These are phyloP conservation scores for Calonectria hongkongensis DNA, from an alignment of 2,329 filamentous ascomycete species.

Conservation along the genomic window DNA sequence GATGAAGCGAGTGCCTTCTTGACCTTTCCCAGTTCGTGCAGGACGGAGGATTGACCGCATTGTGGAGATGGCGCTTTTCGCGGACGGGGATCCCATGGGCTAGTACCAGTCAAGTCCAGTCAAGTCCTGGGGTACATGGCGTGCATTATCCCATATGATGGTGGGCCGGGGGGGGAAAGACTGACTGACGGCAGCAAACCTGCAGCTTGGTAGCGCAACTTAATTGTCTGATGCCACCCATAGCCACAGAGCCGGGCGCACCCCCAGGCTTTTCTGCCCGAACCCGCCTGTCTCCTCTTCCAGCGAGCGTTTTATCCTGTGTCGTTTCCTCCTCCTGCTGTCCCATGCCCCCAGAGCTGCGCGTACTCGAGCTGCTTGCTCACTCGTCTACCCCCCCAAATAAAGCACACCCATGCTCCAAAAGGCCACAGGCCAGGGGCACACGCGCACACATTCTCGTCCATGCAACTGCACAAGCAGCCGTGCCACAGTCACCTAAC, in stretches of 20 bases:
- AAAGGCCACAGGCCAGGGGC: constrained; percentile 3
- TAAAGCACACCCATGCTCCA: background rate
- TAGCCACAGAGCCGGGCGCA: constrained; percentile 23
- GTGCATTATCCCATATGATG: constrained; percentile 12
- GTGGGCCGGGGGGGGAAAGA: constrained; percentile 4
- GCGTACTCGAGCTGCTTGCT: background rate
- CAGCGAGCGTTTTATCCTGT: constrained; percentile 19
- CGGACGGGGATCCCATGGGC: constrained; percentile 36
- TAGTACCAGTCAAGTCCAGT: constrained; percentile 18
- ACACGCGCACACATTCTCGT: constrained; percentile 13
- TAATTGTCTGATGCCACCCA: constrained; percentile 26
- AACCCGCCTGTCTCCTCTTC: background rate
- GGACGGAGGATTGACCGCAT: constrained; percentile 21
- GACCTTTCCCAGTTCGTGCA: background rate
- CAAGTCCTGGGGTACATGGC: constrained; percentile 34
- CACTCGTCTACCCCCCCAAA: background rate
- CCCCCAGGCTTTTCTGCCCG: constrained; percentile 8
- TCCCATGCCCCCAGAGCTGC: background rate
- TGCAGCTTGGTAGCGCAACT: constrained; percentile 19
- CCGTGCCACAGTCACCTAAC: constrained; percentile 24
- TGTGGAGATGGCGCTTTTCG: constrained; percentile 43
- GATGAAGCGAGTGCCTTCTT: background rate
- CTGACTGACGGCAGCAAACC: constrained; percentile 17
- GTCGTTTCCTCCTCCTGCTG: background rate
- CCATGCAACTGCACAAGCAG: constrained; percentile 10